phyloP scores from a whole-genome alignment of 805 yeast species.

The Ogataea zsoltii region DNA sequence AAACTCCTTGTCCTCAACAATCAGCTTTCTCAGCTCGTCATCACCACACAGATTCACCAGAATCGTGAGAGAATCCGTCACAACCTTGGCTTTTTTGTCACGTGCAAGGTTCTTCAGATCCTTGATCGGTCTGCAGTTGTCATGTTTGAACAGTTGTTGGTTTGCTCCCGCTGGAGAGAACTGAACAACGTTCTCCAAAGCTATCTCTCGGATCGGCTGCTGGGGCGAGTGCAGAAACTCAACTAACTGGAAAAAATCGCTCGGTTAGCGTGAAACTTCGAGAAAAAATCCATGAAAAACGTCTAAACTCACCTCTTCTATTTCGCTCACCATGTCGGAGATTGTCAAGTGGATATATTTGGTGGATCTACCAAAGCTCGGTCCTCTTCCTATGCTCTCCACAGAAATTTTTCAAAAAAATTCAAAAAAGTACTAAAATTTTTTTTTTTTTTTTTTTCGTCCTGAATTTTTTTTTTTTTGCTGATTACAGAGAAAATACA shows the following conservation, averaged over 20 bases:
- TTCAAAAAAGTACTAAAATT: background rate
- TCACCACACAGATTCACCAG: constrained; percentile 83
- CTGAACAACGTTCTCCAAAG: constrained; percentile 80
- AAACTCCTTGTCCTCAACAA: constrained; percentile 66
- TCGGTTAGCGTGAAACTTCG: background rate
- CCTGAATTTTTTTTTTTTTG: no score
- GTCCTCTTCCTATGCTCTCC: no score
- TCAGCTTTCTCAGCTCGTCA: constrained; percentile 55
- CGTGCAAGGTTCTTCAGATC: constrained; percentile 65
- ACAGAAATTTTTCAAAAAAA: background rate
- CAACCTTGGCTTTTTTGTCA: constrained; percentile 54
- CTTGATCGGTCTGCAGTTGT: constrained; percentile 66
- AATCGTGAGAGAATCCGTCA: constrained; percentile 71
- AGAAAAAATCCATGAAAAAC: no score
- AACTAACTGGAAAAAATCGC: constrained; percentile 48
- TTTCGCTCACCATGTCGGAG: constrained; percentile 46
- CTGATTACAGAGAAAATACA: no score
- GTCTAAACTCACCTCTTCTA: constrained; percentile 49
- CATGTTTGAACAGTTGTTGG: constrained; percentile 64
- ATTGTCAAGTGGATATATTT: background rate
- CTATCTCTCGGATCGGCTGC: constrained; percentile 77
- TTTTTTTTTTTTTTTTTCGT: constrained; percentile 1
- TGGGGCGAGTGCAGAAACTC: constrained; percentile 80
- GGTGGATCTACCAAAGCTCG: no score
- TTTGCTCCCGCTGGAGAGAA: constrained; percentile 65